phyloP scores from a whole-genome alignment of 129 eudicot genomes.

The Ambrosia trifida region DNA sequence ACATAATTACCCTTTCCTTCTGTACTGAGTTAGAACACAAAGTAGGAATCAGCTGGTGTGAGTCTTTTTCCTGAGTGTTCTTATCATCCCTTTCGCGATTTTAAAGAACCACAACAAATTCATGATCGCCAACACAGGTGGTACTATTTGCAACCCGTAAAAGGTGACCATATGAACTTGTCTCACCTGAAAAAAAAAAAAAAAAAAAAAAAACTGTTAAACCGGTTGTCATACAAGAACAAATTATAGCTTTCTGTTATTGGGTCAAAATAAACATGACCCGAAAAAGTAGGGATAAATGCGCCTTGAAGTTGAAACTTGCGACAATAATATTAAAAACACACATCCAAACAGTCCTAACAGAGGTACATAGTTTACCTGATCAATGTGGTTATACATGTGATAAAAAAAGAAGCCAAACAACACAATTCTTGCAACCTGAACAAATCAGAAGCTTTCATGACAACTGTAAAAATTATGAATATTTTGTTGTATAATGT shows the following conservation, averaged over 20 bases:
- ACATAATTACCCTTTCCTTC: slow-evolving; percentile 40
- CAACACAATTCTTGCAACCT: slow-evolving; percentile 76
- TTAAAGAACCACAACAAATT: slow-evolving; percentile 86
- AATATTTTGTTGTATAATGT: neutral
- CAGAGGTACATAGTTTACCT: slow-evolving; percentile 37
- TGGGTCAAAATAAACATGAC: neutral
- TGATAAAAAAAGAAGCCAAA: slow-evolving; percentile 70
- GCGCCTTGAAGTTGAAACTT: neutral
- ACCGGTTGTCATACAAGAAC: neutral
- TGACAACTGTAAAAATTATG: slow-evolving; percentile 8
- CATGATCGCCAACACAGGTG: slow-evolving; percentile 62
- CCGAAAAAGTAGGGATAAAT: neutral
- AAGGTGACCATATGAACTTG: slow-evolving; percentile 52
- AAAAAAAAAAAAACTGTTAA: neutral
- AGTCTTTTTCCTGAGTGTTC: slow-evolving; percentile 58
- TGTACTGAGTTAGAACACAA: slow-evolving; percentile 20
- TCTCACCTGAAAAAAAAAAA: slow-evolving; percentile 51
- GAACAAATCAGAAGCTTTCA: slow-evolving; percentile 31
- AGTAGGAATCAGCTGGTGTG: slow-evolving; percentile 41
- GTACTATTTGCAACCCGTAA: slow-evolving; percentile 54
- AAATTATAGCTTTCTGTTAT: neutral
- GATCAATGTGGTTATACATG: slow-evolving; percentile 63
- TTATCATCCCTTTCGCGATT: slow-evolving; percentile 80
- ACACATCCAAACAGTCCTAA: slow-evolving; percentile 1
- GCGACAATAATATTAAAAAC: neutral